These are phyloP conservation scores for Kazachstania bromeliacearum DNA, from an alignment of 805 yeast genomes.

Conservation along the genomic window DNA sequence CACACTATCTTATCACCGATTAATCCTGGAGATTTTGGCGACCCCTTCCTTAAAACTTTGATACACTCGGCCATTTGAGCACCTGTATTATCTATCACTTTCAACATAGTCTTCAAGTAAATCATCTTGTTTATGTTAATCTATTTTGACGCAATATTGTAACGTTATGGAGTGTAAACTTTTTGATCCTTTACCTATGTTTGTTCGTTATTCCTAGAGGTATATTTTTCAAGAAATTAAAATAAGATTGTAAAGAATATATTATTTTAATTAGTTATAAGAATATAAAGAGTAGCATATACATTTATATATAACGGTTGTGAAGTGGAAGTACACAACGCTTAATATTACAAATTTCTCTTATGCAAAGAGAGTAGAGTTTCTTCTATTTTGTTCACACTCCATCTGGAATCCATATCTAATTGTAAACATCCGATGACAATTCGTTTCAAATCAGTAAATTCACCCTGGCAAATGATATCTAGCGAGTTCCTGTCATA, in stretches of 20 bases:
- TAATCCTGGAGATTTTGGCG: slow-evolving; percentile 71
- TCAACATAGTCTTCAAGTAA: slow-evolving; percentile 76
- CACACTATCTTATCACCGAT: slow-evolving; percentile 91
- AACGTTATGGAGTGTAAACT: too few relatives aligned
- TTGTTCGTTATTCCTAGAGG: too few relatives aligned
- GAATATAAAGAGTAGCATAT: too few relatives aligned
- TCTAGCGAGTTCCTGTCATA: slow-evolving; percentile 41
- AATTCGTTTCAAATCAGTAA: background rate
- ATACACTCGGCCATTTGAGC: slow-evolving; percentile 93
- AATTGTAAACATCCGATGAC: slow-evolving; percentile 1
- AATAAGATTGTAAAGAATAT: too few relatives aligned
- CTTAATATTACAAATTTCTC: too few relatives aligned
- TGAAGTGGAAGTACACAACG: too few relatives aligned
- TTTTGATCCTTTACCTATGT: too few relatives aligned
- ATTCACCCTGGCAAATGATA: slow-evolving; percentile 29
- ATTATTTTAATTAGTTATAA: too few relatives aligned
- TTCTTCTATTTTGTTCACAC: slow-evolving; percentile 15
- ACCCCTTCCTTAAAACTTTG: slow-evolving; percentile 77
- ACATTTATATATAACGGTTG: too few relatives aligned
- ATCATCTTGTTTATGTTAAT: slow-evolving; percentile 47
- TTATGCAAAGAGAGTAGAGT: too few relatives aligned
- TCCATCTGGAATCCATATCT: slow-evolving; percentile 4
- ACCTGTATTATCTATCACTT: slow-evolving; percentile 92
- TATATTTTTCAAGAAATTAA: slow-evolving; percentile 14
- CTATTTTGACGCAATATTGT: too few relatives aligned